Conservation (phyloP, 208 protist species). For the Naegleria lovaniensis region DNA sequence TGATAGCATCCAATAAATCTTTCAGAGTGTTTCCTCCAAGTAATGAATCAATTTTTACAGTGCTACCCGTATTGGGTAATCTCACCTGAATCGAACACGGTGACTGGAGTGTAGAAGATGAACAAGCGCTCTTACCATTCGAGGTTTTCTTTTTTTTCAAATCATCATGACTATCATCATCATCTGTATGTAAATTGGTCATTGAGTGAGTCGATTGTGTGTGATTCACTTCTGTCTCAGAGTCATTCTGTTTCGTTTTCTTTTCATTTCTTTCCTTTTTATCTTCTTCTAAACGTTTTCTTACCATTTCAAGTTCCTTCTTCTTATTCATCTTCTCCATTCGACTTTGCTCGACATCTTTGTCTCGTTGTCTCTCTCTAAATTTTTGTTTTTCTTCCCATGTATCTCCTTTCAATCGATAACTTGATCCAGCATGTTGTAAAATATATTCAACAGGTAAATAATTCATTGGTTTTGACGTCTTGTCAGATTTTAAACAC, state of each 20-base stretch:
- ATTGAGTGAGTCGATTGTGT: not conserved
- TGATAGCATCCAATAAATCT: not conserved
- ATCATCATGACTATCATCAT: not conserved
- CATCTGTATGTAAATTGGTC: not conserved
- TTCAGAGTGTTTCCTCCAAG: not conserved
- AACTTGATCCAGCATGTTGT: not conserved
- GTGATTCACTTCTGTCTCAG: too few relatives aligned
- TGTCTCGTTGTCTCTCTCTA: constrained; percentile 22
- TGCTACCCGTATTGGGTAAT: not conserved
- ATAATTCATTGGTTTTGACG: constrained; percentile 51
- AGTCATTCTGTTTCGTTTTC: too few relatives aligned
- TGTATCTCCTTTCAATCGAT: constrained; percentile 1
- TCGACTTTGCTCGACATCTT: constrained; percentile 31
- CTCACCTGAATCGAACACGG: not conserved
- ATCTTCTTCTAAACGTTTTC: constrained; percentile 34
- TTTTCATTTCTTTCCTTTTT: constrained; percentile 36
- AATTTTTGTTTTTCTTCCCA: not conserved
- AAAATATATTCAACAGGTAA: constrained; percentile 17
- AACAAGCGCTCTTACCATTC: not conserved
- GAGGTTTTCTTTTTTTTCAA: not conserved
- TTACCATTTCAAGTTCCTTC: constrained; percentile 28
- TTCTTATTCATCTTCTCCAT: constrained; percentile 35
- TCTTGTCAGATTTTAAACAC: constrained; percentile 52
- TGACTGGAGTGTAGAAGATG: not conserved
- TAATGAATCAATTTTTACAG: not conserved